These are phyloP conservation scores for Coemansia sp. DNA, from an alignment of 192 early-diverging fungal species.

Conservation along the genomic window DNA sequence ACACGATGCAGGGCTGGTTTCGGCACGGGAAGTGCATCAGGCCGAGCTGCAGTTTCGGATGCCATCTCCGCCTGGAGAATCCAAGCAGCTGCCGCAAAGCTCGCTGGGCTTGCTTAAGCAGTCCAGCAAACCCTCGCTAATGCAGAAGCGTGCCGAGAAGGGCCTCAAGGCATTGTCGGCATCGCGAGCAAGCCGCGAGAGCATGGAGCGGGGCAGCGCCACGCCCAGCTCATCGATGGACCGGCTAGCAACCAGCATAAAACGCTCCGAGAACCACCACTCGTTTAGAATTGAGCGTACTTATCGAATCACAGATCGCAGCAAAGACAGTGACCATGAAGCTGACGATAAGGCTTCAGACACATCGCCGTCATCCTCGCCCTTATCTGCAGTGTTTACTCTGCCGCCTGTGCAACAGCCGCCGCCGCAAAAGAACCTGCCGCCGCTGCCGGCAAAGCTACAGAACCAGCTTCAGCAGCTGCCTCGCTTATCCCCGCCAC, in stretches of 20 bases:
- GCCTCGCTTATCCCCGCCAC: slow-evolving; percentile 50
- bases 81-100: background rate
- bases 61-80: slow-evolving; percentile 11
- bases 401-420: slow-evolving; percentile 41
- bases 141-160: slow-evolving; percentile 43
- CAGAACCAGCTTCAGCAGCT: slow-evolving; percentile 49
- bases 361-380: slow-evolving; percentile 36
- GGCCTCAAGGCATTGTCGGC: slow-evolving; percentile 13
- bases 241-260: slow-evolving; percentile 25
- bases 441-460: slow-evolving; percentile 40
- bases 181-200: slow-evolving; percentile 36
- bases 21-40: slow-evolving; percentile 37
- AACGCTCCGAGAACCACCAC: slow-evolving; percentile 16
- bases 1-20: slow-evolving; percentile 14
- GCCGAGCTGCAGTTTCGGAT: slow-evolving; percentile 49
- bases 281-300: slow-evolving; percentile 47
- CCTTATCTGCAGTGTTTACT: slow-evolving; percentile 28
- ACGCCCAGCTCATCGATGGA: slow-evolving; percentile 38
- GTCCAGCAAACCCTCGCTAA: slow-evolving; percentile 26
- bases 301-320: slow-evolving; percentile 40
- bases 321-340: slow-evolving; percentile 31
- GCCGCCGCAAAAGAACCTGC: slow-evolving; percentile 42
- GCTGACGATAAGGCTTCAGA: slow-evolving; percentile 17
- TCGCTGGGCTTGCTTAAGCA: slow-evolving; percentile 13
- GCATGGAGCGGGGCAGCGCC: slow-evolving; percentile 41